Evolutionary conservation across 805 yeast genomes (phyloP).

Genomic region (Wickerhamomyces queroliae): DNA sequence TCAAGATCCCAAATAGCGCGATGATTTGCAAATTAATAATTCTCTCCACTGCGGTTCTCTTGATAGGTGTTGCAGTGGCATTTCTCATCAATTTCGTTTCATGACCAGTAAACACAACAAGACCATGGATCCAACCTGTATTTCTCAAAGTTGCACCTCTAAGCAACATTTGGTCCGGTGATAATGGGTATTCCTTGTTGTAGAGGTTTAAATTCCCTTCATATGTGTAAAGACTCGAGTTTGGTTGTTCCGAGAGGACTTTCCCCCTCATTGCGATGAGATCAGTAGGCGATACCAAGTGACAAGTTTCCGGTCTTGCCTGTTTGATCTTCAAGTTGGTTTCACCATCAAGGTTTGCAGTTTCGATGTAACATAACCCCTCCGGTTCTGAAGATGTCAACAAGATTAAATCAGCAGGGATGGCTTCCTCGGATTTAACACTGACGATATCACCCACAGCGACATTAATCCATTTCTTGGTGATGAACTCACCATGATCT

Average conservation of each 20-base stretch:
- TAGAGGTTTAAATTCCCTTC: constrained; percentile 74
- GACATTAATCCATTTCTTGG: constrained; percentile 79
- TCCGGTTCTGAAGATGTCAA: constrained; percentile 95
- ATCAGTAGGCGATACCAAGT: constrained; percentile 59
- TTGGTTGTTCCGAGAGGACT: constrained; percentile 85
- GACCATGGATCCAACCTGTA: constrained; percentile 92
- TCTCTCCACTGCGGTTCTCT: constrained; percentile 94
- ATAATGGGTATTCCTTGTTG: constrained; percentile 57
- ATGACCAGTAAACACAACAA: constrained; percentile 94
- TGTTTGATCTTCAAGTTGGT: constrained; percentile 95
- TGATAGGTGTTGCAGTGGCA: constrained; percentile 98
- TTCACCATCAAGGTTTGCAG: constrained; percentile 97
- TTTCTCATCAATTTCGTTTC: constrained; percentile 97
- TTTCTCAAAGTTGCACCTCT: constrained; percentile 96
- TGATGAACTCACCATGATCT: constrained; percentile 52
- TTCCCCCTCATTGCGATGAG: constrained; percentile 49
- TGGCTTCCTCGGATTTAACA: constrained; percentile 79
- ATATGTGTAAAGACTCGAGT: constrained; percentile 87
- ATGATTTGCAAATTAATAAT: constrained; percentile 89
- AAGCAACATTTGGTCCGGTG: constrained; percentile 86
- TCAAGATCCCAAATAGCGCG: constrained; percentile 76
- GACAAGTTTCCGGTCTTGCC: constrained; percentile 71
- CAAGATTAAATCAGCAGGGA: constrained; percentile 89
- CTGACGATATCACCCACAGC: constrained; percentile 87
- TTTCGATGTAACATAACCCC: constrained; percentile 94